Conservation (phyloP, 257 asterid genomes). For the Fraxinus pennsylvanica region DNA sequence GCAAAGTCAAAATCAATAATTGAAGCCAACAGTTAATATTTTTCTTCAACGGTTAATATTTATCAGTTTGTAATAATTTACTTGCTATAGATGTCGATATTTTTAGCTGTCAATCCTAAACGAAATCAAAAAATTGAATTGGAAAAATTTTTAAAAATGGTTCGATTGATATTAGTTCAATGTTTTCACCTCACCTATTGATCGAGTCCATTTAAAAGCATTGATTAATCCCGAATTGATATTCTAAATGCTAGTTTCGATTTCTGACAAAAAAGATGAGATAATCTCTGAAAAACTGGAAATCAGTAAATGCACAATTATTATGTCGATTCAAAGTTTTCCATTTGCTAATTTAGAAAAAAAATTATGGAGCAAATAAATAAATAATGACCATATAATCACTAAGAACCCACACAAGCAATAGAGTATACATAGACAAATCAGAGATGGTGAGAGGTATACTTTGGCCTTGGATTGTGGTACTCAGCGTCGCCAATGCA, state of each 20-base stretch:
- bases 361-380: not conserved
- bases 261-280: not conserved
- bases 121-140: no score
- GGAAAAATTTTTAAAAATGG: no score
- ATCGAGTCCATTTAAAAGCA: no score
- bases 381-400: not conserved
- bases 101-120: no score
- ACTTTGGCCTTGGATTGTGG: constrained; percentile 19
- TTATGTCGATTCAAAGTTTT: not conserved
- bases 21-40: no score
- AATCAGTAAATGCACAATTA: not conserved
- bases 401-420: not conserved
- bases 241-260: not conserved
- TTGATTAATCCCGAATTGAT: not conserved
- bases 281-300: not conserved
- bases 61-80: no score
- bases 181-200: no score
- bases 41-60: no score
- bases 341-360: not conserved
- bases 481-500: constrained; percentile 9
- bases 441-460: constrained; percentile 26
- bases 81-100: no score
- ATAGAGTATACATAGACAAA: not conserved
- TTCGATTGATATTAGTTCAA: no score
- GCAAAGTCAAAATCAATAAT: no score